phyloP scores from a whole-genome alignment of 768 basidiomycete species.

The Mycena rosella region DNA sequence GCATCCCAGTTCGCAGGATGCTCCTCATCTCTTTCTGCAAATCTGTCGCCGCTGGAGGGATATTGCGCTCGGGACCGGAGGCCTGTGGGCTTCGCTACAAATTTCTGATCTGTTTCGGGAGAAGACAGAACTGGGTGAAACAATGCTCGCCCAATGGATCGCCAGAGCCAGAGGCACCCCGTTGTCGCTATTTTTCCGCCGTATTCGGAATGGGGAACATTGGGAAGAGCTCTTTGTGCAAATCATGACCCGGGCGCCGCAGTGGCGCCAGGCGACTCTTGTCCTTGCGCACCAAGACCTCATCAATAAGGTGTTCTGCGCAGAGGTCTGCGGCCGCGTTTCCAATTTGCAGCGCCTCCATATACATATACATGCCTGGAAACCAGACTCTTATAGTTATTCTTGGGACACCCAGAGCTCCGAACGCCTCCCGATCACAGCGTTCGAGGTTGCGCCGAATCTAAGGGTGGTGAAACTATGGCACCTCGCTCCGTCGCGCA shows the following conservation, averaged over 20 bases:
- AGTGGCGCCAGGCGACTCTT: not conserved
- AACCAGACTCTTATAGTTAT: too few relatives aligned
- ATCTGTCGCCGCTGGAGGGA: constrained; percentile 5
- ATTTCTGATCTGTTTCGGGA: not conserved
- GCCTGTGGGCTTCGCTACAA: not conserved
- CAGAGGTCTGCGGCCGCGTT: not conserved
- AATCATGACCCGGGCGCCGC: not conserved
- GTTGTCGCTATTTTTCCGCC: not conserved
- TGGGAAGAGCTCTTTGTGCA: not conserved
- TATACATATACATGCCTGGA: not conserved
- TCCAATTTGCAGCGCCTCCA: not conserved
- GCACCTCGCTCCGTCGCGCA: not conserved
- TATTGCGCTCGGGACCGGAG: not conserved
- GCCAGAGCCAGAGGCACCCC: not conserved
- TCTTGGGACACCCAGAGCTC: too few relatives aligned
- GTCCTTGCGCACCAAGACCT: not conserved
- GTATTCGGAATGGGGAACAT: not conserved
- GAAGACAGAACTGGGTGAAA: too few relatives aligned
- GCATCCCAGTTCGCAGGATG: not conserved
- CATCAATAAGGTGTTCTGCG: not conserved
- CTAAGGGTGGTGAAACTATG: not conserved
- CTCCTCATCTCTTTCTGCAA: not conserved
- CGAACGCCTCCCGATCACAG: not conserved
- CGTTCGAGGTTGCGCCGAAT: not conserved
- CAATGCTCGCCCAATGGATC: not conserved